Evolutionary conservation across 2,329 filamentous ascomycete genomes (phyloP), one percentile per base, ranked within the genome.

Genomic region (Raffaelea arxii): DNA sequence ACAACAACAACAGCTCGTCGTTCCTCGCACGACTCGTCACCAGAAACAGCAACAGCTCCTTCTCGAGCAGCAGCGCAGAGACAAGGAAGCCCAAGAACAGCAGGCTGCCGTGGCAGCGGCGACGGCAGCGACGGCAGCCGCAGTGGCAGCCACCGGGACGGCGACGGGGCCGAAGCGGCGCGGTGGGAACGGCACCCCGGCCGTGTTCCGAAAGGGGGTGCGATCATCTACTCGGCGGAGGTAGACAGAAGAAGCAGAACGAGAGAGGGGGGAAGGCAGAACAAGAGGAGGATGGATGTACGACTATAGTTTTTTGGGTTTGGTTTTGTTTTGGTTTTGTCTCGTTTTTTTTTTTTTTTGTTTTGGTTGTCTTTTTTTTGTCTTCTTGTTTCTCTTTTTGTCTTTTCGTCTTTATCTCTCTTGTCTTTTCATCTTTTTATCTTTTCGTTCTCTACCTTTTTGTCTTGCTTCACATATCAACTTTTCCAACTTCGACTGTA

Each of bases 181-280:
- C 2, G 42, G 27, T n/a, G 47, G 52, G 19, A 43, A 51, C 0
- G 27, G 44, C 12, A 42, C 40, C 6, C 43, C 21, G 4, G 27
- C 47, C 10, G 43, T 49, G 43, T 52, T 56, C 23, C 55, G 60
- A 40, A 64, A 61, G 48, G 61, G 61, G 4, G 49, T 63, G 9
- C 51, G 63, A 45, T 58, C 58, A 23, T 62, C 59, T 25, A 53
- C 61, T 6, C 54, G 62, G 51, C 58, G 56, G 48, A 53, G 57
- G 45, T 64, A 50, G 57, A 41, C n/a, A n/a, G n/a, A n/a, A n/a
- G n/a, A n/a, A n/a, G n/a, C n/a, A n/a, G n/a, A n/a, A n/a, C n/a
- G n/a, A n/a, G n/a, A n/a, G n/a, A n/a, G n/a, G n/a, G 12, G 43
- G 32, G 32, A 36, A 36, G 32, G 32, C 6, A n/a, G 32, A n/a